Evolutionary conservation across 768 basidiomycete genomes (phyloP), one percentile per base, ranked within the genome.

Genomic region (Rhizopogon rudus): DNA sequence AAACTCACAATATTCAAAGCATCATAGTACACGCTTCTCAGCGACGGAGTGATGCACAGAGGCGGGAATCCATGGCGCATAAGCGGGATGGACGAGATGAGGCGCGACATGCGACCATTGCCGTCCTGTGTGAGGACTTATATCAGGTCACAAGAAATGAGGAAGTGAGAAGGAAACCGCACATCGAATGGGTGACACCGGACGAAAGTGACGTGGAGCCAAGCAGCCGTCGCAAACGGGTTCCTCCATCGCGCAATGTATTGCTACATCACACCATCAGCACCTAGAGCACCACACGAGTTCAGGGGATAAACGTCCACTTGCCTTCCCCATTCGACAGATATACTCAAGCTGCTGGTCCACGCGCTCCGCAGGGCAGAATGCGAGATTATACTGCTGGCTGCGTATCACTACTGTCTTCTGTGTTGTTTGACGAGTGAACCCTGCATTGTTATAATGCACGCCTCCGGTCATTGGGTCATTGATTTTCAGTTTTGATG

Each of bases 171-270:
- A 20, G n/a, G n/a, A 42, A 49, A 14, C 31, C 69, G 53, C 57
- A 71, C 70, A 43, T 71, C 70, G 33, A 71, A 71, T 0, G 70
- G 70, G 35, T 73, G 70, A 48, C 70, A 73, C 2, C 69, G 63
- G 16, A 66, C 70, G 44, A 71, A 62, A 2, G 71, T 67, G 6
- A 71, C 62, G 25, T 71, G 70, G 10, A 71, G 53, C 70, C 70
- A 71, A 7, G 70, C 68, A 10, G 71, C 68, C 2, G 71, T 70
- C 13, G 71, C 70, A 46, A 71, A 73, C 9, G 70, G 70, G 52
- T 73, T 71, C 16, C 71, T 63, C 71, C 70, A 73, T 40, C 66
- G 63, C 3, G 67, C 68, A 44, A 71, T 68, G 53, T 71, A 73
- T 71, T 73, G 71, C 70, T 73, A 14, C 28, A 10, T 39, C 25